phyloP scores from a whole-genome alignment of 2,329 filamentous ascomycete species.

The Dactylellina leptospora region DNA sequence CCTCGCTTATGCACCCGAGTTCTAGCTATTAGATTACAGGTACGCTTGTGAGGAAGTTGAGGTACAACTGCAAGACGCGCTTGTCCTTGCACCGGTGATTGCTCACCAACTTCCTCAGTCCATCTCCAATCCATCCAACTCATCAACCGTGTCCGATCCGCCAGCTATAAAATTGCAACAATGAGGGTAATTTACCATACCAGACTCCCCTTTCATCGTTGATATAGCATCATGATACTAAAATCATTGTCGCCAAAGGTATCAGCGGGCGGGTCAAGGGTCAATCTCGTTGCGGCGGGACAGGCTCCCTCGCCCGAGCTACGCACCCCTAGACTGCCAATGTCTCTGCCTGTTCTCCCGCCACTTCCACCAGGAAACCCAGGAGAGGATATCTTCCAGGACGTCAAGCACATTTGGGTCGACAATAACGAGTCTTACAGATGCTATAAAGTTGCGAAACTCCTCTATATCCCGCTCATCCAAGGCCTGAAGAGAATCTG shows the following conservation, averaged over 20 bases:
- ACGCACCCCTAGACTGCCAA: conserved; percentile 6
- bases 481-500: conserved; percentile 24
- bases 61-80: too few species aligned
- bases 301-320: conserved; percentile 6
- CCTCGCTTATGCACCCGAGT: not conserved
- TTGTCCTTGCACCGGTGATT: too few species aligned
- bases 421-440: conserved; percentile 2
- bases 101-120: too few species aligned
- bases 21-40: not conserved
- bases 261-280: not conserved
- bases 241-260: not conserved
- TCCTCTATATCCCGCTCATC: conserved; percentile 36
- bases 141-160: not conserved
- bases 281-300: not conserved
- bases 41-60: too few species aligned
- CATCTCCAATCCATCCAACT: too few species aligned
- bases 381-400: conserved; percentile 21
- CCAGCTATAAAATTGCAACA: too few species aligned
- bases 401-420: conserved; percentile 22
- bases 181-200: conserved; percentile 4
- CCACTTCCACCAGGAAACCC: conserved; percentile 11
- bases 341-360: conserved; percentile 14
- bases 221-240: not conserved
- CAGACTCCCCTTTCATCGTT: not conserved
- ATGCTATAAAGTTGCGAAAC: conserved; percentile 15